A percentile compares a stretch with the other conserved stretches of the same genome.
Evolutionary conservation across 331 rosid species (phyloP).

Genomic region (Pyrus hybrid): DNA sequence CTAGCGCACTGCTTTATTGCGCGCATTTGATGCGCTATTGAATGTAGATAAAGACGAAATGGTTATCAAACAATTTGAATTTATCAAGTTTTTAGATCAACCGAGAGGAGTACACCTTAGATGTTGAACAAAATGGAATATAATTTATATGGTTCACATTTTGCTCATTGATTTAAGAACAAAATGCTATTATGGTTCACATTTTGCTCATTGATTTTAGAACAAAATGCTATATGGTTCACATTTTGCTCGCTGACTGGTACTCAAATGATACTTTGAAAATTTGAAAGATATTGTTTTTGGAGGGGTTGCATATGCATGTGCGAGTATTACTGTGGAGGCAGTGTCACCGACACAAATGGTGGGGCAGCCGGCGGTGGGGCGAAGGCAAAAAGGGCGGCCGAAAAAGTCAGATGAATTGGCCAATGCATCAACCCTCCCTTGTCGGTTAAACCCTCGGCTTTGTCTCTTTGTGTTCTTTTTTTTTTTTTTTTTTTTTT

Average conservation of each 20-base stretch:
- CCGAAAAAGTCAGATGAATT: neutral
- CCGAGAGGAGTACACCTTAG: neutral
- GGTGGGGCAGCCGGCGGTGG: neutral
- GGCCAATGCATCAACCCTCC: neutral
- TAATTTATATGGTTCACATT: neutral
- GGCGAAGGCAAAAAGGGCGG: neutral
- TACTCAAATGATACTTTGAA: neutral
- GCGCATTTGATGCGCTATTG: too few species aligned
- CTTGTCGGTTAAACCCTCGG: neutral
- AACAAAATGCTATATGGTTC: too few species aligned
- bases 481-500: neutral
- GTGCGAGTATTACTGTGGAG: neutral
- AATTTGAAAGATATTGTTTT: neutral
- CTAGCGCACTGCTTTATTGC: too few species aligned
- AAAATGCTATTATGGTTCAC: too few species aligned
- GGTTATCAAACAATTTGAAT: too few species aligned
- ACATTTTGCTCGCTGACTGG: too few species aligned
- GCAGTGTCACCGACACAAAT: constrained; percentile 2
- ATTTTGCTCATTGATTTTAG: too few species aligned
- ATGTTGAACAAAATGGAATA: neutral
- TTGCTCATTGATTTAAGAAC: too few species aligned
- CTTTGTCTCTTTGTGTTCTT: neutral
- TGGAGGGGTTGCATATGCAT: neutral
- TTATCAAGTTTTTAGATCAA: neutral
- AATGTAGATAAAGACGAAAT: neutral